Percentiles rank a stretch among this genome's conserved stretches.
phyloP scores from a whole-genome alignment of 306 rosid species.

The Quercus engelmannii region DNA sequence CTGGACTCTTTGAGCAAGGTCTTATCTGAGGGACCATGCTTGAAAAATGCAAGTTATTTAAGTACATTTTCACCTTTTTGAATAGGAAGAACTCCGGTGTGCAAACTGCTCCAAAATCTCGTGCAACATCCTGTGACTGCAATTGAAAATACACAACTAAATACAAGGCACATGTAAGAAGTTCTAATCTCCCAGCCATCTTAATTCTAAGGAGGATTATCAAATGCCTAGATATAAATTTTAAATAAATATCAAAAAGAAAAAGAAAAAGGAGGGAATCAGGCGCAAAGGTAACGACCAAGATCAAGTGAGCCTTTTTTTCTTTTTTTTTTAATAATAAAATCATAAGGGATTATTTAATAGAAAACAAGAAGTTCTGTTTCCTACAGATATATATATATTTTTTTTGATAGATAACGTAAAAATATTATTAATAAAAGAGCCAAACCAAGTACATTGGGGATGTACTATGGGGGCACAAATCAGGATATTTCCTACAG shows the following conservation, averaged over 20 bases:
- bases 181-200: neutral
- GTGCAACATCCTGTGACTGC: constrained; percentile 86
- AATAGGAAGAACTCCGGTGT: constrained; percentile 86
- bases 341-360: neutral
- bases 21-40: constrained; percentile 6
- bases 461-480: no score
- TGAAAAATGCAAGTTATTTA: neutral
- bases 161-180: neutral
- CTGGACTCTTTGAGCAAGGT: neutral
- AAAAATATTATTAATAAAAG: no score
- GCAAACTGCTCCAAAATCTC: constrained; percentile 85
- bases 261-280: neutral
- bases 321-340: neutral
- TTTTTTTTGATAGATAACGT: no score
- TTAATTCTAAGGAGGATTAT: neutral
- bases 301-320: neutral
- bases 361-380: neutral
- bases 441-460: no score
- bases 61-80: constrained; percentile 59
- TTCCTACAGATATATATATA: neutral
- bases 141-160: constrained; percentile 18
- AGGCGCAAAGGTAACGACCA: neutral
- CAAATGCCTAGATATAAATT: neutral
- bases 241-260: neutral
- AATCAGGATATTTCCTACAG: neutral